Base-by-base conservation (phyloP, 176 grass and related monocot genomes). In the Miscanthus lutarioriparius region DNA sequence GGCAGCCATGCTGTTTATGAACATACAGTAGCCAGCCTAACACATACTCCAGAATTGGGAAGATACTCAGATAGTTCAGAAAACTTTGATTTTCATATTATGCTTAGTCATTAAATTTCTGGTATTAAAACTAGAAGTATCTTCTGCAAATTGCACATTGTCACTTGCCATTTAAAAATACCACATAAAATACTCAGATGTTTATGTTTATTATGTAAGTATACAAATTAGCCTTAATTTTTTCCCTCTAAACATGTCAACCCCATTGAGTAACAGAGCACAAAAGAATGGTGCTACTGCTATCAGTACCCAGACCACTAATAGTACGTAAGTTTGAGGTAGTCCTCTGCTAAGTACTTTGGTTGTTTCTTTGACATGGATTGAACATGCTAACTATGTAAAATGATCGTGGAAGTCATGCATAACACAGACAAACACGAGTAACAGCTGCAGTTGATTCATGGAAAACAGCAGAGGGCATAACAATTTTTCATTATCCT, bases 401-500 rank as follows among this genome's bases (percentile, higher is more conserved):
- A 37, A 43, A 82, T 82, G 56, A 78, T 49, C 62, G 12, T 40
- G 12, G 11, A 80, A 86, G 7, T 33, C 23, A 56, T 27, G 39
- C 43, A 67, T 30, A 41, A 53, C 4, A 64, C 17, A 64, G 47
- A 28, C 11, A 8, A 35, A 39, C 16, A 77, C 49, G 48, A 62
- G 25, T 68, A 35, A n/a, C 45, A 43, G 2, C 66, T 83, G 74
- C 28, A 88, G 14, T 72, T 0, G 3, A 35, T 66, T 83, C 44
- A 40, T 51, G 44, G 23, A 28, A 53, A 45, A 72, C 5, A 53
- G 5, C 5, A 84, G 47, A 67, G 61, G 70, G 2, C 26, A 43
- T 79, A 67, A 58, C 67, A 66, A 1, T 51, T 88, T 64, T 72
- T 20, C 26, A 16, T 64, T 45, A 66, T 83, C 75, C 19, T 79